Evolutionary conservation across 495 filamentous ascomycete species (phyloP).

Genomic region (Aspergillus hancockii): DNA sequence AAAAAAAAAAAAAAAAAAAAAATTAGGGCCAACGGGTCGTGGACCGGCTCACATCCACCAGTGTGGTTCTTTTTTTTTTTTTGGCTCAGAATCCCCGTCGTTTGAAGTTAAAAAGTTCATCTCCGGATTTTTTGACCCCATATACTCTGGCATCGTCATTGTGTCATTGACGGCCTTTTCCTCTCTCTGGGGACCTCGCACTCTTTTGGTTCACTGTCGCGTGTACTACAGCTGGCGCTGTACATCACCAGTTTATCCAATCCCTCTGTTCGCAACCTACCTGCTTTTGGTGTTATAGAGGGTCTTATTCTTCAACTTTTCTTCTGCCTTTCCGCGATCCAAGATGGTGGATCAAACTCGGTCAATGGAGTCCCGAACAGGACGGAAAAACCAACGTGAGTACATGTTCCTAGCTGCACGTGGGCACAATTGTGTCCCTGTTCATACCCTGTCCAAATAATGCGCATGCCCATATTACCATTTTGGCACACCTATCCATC

Average conservation of each 20-base stretch:
- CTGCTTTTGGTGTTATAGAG: not conserved
- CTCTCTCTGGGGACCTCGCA: slow-evolving; percentile 10
- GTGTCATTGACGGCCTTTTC: slow-evolving; percentile 13
- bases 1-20: slow-evolving; percentile 11
- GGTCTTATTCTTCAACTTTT: not conserved
- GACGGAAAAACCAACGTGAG: slow-evolving; percentile 79
- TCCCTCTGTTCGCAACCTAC: slow-evolving; percentile 13
- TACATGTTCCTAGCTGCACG: slow-evolving; percentile 32
- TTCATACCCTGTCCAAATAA: slow-evolving; percentile 2
- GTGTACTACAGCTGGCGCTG: slow-evolving; percentile 14
- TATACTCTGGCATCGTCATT: slow-evolving; percentile 2
- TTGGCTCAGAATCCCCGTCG: slow-evolving; percentile 9
- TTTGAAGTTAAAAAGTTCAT: slow-evolving; percentile 17
- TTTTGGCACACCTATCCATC: slow-evolving; percentile 1
- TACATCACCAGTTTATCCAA: slow-evolving; percentile 9
- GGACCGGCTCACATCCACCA: slow-evolving; percentile 23
- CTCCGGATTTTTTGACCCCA: slow-evolving; percentile 17
- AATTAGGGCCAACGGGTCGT: slow-evolving; percentile 14
- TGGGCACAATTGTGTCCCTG: slow-evolving; percentile 11
- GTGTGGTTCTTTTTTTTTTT: slow-evolving; percentile 17
- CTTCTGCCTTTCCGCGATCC: slow-evolving; percentile 13
- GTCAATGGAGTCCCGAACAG: slow-evolving; percentile 75
- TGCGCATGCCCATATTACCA: not conserved
- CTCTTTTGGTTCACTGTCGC: slow-evolving; percentile 19
- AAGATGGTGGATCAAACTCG: slow-evolving; percentile 61